Evolutionary conservation across 139 green algal genomes (phyloP), one percentile per base, ranked within the genome.

Genomic region (Cymbomonas tetramitiformis): DNA sequence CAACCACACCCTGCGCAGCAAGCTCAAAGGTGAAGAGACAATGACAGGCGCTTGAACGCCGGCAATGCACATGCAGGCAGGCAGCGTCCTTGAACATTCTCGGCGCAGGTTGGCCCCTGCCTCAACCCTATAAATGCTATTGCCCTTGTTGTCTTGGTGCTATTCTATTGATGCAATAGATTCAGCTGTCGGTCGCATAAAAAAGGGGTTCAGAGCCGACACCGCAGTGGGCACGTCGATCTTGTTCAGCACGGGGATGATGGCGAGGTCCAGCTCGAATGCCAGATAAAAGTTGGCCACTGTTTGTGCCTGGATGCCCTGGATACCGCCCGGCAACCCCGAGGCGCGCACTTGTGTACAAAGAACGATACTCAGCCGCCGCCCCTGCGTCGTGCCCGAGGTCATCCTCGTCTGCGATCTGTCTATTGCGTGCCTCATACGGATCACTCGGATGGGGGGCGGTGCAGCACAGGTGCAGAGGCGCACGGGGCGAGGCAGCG

Each of bases 161-260:
- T 65, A 25, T 30, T 72, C 60, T 24, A 72, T 70, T 46, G 44
- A 52, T 52, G 8, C 9, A 25, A 9, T 9, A 33, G 10, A 9
- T 25, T 23, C 21, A 25, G 21, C 44, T 10, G 44, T 9, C 9
- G 8, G 26, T 23, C 9, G 9, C 18, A 12, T 9, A 9, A 33
- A 52, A 25, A 9, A 9, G 15, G 9, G 18, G 9, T 52, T 23
- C 9, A 25, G 10, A 52, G 8, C n/a, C n/a, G n/a, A n/a, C n/a
- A n/a, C n/a, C 21, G 47, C 47, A 23, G n/a, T 21, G 0, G 73
- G 62, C 56, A 88, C 66, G 61, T 96, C 87, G 21, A 91, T 74
- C 64, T 97, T 97, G 73, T 94, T 96, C 4, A 96, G 72, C 9
- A 92, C 77, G 1, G 86, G 83, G 9, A 97, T 65, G 19, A 97